Evolutionary conservation across 73 alveolate species (phyloP), one percentile per base, ranked within the genome.

Genomic region (Breviolum minutum): DNA sequence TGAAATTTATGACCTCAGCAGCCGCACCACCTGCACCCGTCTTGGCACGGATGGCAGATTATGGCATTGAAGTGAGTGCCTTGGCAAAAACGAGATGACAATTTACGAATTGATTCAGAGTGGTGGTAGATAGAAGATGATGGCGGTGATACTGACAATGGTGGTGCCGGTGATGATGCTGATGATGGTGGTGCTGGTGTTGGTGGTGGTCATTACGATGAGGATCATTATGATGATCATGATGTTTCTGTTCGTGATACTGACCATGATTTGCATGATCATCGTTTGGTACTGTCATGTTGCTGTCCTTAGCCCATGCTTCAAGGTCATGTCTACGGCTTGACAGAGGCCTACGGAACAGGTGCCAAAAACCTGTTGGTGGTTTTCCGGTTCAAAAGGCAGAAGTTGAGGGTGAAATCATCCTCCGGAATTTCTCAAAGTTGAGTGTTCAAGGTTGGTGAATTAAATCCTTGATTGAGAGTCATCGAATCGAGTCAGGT

Each of bases 21-120:
- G 96, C 96, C 8, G 96, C 96, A 0, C 96, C 96, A 4, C 96
- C 96, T 20, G 96, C 96, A 63, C 96, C 96, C 30, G 96, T 89
- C 69, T 73, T 89, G 76, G 86, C 96, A 26, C 86, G 87, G 27
- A 89, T 89, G 96, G 87, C 96, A 32, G 96, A 89, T 32, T 89
- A 89, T 24, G 96, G 96, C 87, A 89, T 89, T 76, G 96, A 89
- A 89, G 96, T 89, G 69, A 89, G 96, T 32, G 27, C 29, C 95
- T n/a, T 40, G 84, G 84, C 68, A 29, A 4, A 8, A 30, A 30
- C 5, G 63, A 9, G 63, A 29, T 19, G 89, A 14, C 24, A 40
- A 17, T 80, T 29, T 1, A 40, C 6, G 24, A 17, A 68, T 22
- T 0, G 77, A 22, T 68, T 68, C 8, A 68, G 77, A 17, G 77